Base-by-base conservation (phyloP, 805 yeast species). In the Yamadazyma tumulicola region DNA sequence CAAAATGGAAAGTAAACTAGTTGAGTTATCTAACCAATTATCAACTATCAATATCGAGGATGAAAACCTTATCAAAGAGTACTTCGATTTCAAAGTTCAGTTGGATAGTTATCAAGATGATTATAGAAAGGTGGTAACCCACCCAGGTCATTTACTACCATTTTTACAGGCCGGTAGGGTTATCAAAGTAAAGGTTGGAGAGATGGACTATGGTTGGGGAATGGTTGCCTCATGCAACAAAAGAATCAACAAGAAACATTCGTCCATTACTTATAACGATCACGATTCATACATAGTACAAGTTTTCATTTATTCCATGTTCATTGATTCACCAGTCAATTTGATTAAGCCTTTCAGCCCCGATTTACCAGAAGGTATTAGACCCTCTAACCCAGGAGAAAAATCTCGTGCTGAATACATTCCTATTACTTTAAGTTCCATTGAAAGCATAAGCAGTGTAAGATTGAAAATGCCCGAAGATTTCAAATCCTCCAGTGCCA, bases 191-290 rank as follows among this genome's bases (percentile, higher is more conserved):
- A 71, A 70, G 35, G 69, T 89, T 32, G 74, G 72, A 12, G 66
- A 64, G 5, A 59, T 73, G 30, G 84, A 87, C 41, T 94, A 88
- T 55, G 97, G 96, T n/a, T 93, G 98, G 98, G 96, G 91, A 38
- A 83, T 85, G 54, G 93, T 89, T 9, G 78, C 85, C 8, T 77
- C 79, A 30, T 85, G 81, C 48, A 69, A 75, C 26, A 89, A 87
- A 59, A 74, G 97, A 55, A 60, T 63, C 30, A 75, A 67, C 50
- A 82, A 78, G 51, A 71, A 74, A 45, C 74, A 76, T 15, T 49
- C 72, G 8, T 78, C 75, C 36, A 16, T 16, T 8, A 66, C 64
- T 2, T 86, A 65, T 55, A 70, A 81, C 12, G 96, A 89, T 47
- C 96, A 91, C 56, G 95, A 93, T 54, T 77, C 95, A 0, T 91